phyloP scores from a whole-genome alignment of 495 filamentous ascomycete species.

The Penicillium tannophilum region DNA sequence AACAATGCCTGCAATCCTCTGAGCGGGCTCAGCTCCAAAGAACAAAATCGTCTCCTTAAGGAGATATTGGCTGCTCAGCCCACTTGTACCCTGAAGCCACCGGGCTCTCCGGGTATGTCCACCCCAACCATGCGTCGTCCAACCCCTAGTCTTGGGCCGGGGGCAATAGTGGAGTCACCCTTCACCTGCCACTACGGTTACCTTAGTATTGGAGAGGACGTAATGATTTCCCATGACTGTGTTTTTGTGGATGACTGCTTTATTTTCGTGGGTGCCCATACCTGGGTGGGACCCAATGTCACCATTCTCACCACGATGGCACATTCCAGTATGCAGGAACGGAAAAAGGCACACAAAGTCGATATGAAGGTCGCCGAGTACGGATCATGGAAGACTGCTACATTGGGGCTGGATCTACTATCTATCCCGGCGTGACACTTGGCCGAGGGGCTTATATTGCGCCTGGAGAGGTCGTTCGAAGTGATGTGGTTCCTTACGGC shows the following conservation, averaged over 20 bases:
- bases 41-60: conserved; percentile 78
- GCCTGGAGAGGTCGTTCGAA: conserved; percentile 49
- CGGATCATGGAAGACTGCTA: conserved; percentile 87
- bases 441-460: conserved; percentile 47
- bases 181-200: conserved; percentile 97
- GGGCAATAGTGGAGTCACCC: conserved; percentile 81
- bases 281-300: conserved; percentile 86
- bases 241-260: conserved; percentile 78
- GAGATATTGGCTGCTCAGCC: conserved; percentile 61
- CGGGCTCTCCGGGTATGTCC: conserved; percentile 33
- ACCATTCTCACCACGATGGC: conserved; percentile 79
- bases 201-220: conserved; percentile 82
- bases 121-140: neutral
- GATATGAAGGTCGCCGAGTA: conserved; percentile 70
- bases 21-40: conserved; percentile 71
- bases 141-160: conserved; percentile 59
- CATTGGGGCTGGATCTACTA: conserved; percentile 83
- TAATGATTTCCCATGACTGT: conserved; percentile 84
- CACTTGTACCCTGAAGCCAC: conserved; percentile 50
- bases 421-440: conserved; percentile 62
- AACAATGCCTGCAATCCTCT: conserved; percentile 86
- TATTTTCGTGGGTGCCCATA: conserved; percentile 73
- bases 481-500: conserved; percentile 46
- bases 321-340: conserved; percentile 71
- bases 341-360: conserved; percentile 73